Base-by-base conservation (phyloP, 2,329 filamentous ascomycete species). In the Colletotrichum shisoi region DNA sequence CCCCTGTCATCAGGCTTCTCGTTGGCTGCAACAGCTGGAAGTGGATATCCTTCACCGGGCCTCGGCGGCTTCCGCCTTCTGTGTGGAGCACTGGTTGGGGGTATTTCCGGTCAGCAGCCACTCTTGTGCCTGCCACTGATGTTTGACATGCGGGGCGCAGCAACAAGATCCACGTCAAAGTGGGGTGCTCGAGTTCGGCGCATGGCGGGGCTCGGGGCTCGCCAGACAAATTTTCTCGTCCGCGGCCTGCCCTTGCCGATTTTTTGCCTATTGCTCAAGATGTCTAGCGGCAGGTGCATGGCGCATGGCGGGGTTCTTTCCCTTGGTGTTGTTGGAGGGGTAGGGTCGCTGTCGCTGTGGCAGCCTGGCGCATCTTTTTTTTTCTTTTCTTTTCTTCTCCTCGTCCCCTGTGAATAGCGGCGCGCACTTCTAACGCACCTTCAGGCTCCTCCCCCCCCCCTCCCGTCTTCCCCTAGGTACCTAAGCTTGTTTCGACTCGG, bases 151-250 rank as follows among this genome's bases (percentile, higher is more conserved):
- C 34, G 64, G 64, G 61, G 54, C 61, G 64, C 39, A 44, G 53
- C 52, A 27, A n/a, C 31, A 19, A 8, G 27, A 31, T 63, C 63
- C 63, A 52, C 31, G 52, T 44, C n/a, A 7, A 54, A 37, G 46
- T 53, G 60, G 64, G 58, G 40, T 31, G 17, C 13, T 7, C 12
- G 17, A 9, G 56, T 24, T 48, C 46, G 19, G 54, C 39, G 54
- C 60, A 48, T 58, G 52, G 45, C 19, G 56, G 42, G 45, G 34
- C 57, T 42, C 63, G 63, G 63, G 63, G 46, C 54, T 64, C 64
- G 64, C 64, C 64, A 67, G 51, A 39, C 34, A 64, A 67, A 64
- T 53, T 63, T 67, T 63, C 60, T 58, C 42, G 19, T 45, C n/a
- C 21, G 62, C 58, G 48, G 48, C 44, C 63, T 51, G 59, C 39